Base-by-base conservation (phyloP, 768 basidiomycete species). In the Neoboletus subvelutipes region DNA sequence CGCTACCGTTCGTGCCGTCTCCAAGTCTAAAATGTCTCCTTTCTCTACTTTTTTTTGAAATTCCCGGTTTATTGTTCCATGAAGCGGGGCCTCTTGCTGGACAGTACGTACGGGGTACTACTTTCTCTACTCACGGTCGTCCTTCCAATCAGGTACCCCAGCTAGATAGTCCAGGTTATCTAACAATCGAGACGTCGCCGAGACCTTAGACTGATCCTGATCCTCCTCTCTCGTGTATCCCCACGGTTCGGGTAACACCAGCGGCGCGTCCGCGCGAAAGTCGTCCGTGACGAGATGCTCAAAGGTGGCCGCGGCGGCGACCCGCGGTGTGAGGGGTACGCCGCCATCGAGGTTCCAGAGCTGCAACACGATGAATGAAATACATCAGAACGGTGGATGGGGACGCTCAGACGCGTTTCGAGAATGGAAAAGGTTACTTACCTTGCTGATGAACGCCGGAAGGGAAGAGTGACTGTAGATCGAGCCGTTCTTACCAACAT, bases 341-440 rank as follows among this genome's bases (percentile, higher is more conserved):
- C 64, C 67, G 12, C 26, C 42, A 13, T 69, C 67, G 28, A 67
- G 60, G 53, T 69, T 59, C 67, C 67, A 67, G n/a, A 67, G 28
- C 67, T 67, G 31, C 4, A 0, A 46, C 22, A 2, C 5, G 1
- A 15, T 13, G 34, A 26, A 9, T 20, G 10, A 40, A 15, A 15
- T 26, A 17, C 3, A 37, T 47, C 22, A 34, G 34, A 28, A 18
- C 9, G 18, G 11, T n/a, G n/a, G n/a, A n/a, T 10, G 13, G 22
- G 31, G 7, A 22, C 11, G 2, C 15, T 8, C 2, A 18, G 43
- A 34, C n/a, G 9, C 15, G 8, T n/a, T 29, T 24, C 5, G 18
- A 37, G 2, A 3, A n/a, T 3, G 28, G n/a, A 7, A n/a, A 12
- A n/a, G 12, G 20, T n/a, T 26, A 18, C 22, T n/a, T 28, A 57